A percentile compares a stretch with the other conserved stretches of the same genome.
Conservation (phyloP, 177 flowering plant genomes). For the Telopea speciosissima region DNA sequence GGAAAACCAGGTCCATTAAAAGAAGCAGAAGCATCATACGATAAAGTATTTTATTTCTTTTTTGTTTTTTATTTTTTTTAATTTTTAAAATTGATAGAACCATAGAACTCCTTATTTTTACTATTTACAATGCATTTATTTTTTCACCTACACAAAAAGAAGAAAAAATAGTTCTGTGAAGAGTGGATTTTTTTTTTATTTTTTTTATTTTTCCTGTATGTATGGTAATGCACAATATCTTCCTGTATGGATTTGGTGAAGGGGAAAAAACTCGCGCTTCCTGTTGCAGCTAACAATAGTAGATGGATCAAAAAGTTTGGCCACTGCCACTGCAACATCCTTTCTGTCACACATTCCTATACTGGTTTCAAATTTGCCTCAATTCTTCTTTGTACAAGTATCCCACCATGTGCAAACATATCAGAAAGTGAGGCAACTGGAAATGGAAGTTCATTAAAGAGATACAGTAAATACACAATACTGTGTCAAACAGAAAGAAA, state of each 20-base stretch:
- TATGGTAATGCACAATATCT: not conserved
- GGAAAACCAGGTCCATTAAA: no score
- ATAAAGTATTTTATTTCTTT: no score
- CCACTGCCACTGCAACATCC: slow-evolving; percentile 1
- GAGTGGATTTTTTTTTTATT: no score
- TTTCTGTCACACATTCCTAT: not conserved
- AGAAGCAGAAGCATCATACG: no score
- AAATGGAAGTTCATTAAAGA: not conserved
- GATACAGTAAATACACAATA: not conserved
- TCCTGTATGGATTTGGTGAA: no score
- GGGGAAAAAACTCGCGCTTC: no score
- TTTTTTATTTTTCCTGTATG: not conserved
- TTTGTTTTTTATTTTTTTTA: no score
- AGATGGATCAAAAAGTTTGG: not conserved
- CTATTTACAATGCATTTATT: not conserved
- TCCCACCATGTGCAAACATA: not conserved
- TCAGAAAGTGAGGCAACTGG: not conserved
- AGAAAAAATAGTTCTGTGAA: not conserved
- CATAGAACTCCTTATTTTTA: not conserved
- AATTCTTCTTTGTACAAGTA: not conserved
- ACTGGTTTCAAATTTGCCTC: slow-evolving; percentile 1
- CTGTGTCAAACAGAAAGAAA: not conserved
- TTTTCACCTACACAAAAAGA: slow-evolving; percentile 1
- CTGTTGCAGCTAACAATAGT: not conserved
- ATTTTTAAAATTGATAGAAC: not conserved